Base-by-base conservation (phyloP, 1,284 basidiomycete genomes). In the Vanrija humicola region DNA sequence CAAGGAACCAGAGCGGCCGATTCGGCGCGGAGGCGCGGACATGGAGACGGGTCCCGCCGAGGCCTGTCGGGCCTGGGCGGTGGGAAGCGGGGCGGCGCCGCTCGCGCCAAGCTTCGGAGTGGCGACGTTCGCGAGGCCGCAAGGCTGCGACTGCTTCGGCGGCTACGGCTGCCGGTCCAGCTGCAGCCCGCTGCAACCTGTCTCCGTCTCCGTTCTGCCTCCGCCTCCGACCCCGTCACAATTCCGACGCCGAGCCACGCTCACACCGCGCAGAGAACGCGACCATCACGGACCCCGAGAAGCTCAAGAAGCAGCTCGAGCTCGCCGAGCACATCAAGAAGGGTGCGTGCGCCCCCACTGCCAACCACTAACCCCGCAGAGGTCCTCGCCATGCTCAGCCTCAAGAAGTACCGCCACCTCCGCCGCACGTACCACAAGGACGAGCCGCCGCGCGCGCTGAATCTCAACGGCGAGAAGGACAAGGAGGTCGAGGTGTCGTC, bases 241-340 rank as follows among this genome's bases (percentile, higher is more conserved):
- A 43, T n/a, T 10, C 42, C 42, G 19, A 16, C 8, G 18, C 8
- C 16, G 21, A 3, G 25, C 19, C 16, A 46, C 56, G 57, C 39
- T 56, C 38, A 9, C 34, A 14, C 8, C 21, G 34, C 16, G 16
- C 68, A 92, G 90, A 87, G 73, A 90, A 92, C 69, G 81, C 82
- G 58, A 73, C 82, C 63, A 76, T 90, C 55, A 85, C 81, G 10
- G 83, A 89, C 68, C 81, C 82, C 38, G 81, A 82, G 40, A 85
- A 89, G 61, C 87, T 93, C 53, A 86, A 90, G 75, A 84, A 82
- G 59, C 88, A 89, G 3, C 78, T 92, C 48, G 83, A 83, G 54
- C 78, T 92, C 39, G 89, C 85, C 9, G 89, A 91, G 73, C 91
- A 90, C 66, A 91, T 94, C 71, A 90, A 88, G 76, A 90, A 89